These are phyloP conservation scores for Candolleomyces efflorescens DNA, from an alignment of 768 basidiomycete species.

Conservation along the genomic window DNA sequence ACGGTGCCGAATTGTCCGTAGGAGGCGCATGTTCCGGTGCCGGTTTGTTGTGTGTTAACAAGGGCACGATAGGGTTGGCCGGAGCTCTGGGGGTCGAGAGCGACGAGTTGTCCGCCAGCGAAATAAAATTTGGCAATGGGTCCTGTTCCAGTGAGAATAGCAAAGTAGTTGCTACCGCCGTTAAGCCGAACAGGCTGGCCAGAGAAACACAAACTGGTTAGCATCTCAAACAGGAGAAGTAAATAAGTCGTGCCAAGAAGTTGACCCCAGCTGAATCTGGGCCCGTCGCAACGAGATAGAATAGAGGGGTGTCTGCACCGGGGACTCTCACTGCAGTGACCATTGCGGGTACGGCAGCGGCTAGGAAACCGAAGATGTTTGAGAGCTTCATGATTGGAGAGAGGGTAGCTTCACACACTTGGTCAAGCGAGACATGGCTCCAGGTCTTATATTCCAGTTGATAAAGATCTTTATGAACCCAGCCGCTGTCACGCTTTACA, in stretches of 20 bases:
- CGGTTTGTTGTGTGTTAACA: constrained; percentile 2
- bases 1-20: constrained; percentile 25
- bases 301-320: constrained; percentile 27
- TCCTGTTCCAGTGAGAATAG: constrained; percentile 23
- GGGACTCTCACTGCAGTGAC: constrained; percentile 9
- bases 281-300: constrained; percentile 29
- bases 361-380: neutral
- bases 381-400: neutral
- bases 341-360: neutral
- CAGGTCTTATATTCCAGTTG: too few relatives aligned
- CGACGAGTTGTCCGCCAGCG: constrained; percentile 21
- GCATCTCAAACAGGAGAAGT: neutral
- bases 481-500: too few relatives aligned
- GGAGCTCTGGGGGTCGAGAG: constrained; percentile 10
- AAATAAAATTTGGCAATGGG: constrained; percentile 29
- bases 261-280: constrained; percentile 16
- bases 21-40: constrained; percentile 14
- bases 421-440: too few relatives aligned
- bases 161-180: constrained; percentile 16
- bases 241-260: constrained; percentile 16
- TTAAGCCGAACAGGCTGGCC: constrained; percentile 26
- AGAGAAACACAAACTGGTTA: neutral
- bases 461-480: too few relatives aligned
- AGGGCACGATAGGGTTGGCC: neutral
- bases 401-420: too few relatives aligned